These are phyloP conservation scores for Gaultheria prostrata DNA, from an alignment of 148 eudicot genomes.

Conservation along the genomic window DNA sequence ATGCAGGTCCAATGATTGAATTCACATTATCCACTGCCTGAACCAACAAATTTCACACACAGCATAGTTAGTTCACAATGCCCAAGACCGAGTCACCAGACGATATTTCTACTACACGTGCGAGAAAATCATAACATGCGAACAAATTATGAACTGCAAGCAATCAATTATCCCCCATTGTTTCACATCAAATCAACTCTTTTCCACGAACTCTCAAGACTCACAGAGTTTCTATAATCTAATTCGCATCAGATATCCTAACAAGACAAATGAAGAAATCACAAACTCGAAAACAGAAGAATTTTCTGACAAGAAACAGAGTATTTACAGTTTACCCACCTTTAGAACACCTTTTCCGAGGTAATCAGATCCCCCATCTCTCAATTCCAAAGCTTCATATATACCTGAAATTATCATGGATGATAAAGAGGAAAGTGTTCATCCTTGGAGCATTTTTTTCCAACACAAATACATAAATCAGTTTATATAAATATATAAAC, in stretches of 20 bases:
- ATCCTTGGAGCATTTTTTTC: neutral
- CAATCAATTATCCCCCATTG: neutral
- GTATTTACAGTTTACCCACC: conserved; percentile 32
- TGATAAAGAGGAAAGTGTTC: neutral
- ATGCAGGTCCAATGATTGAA: conserved; percentile 78
- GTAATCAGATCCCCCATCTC: conserved; percentile 93
- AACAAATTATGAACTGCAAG: neutral
- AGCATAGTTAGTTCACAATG: neutral
- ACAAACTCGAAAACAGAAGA: neutral
- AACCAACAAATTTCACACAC: conserved; percentile 10
- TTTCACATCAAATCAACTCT: neutral
- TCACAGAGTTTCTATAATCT: neutral
- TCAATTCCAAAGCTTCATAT: conserved; percentile 87
- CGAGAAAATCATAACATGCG: neutral
- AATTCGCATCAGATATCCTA: neutral
- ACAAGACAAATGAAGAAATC: neutral
- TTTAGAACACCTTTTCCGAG: conserved; percentile 91
- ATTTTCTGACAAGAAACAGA: neutral
- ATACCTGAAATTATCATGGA: conserved; percentile 43
- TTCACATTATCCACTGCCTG: conserved; percentile 65
- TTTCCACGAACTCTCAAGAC: neutral
- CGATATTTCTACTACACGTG: neutral
- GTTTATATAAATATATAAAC: neutral
- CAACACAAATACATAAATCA: neutral
- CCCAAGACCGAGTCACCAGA: neutral